Evolutionary conservation across 106 monocot genomes (phyloP).

Genomic region (Narthecium ossifragum): DNA sequence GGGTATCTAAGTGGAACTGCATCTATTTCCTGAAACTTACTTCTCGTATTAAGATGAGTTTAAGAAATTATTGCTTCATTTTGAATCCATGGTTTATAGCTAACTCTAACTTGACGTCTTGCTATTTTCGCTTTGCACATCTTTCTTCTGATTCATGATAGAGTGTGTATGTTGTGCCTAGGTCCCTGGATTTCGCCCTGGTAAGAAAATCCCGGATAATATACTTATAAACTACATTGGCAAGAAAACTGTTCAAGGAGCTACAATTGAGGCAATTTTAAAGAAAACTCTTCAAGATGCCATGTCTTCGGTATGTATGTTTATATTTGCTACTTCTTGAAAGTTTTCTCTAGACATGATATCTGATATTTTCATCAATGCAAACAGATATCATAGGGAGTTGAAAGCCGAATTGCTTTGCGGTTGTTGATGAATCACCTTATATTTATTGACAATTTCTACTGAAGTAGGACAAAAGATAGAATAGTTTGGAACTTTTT

Average conservation of each 20-base stretch:
- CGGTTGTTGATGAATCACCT: too few relatives aligned
- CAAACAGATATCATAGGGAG: too few relatives aligned
- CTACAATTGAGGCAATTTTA: slow-evolving; percentile 86
- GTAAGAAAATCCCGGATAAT: slow-evolving; percentile 86
- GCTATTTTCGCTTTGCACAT: not conserved
- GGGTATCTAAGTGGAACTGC: not conserved
- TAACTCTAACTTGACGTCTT: not conserved
- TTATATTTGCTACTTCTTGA: slow-evolving; percentile 1
- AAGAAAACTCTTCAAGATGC: slow-evolving; percentile 87
- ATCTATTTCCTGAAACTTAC: not conserved
- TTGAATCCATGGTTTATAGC: not conserved
- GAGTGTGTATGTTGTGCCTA: slow-evolving; percentile 13
- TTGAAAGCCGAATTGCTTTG: too few relatives aligned
- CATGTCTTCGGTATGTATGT: slow-evolving; percentile 53
- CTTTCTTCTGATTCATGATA: not conserved
- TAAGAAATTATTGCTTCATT: not conserved
- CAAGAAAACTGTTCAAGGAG: slow-evolving; percentile 45
- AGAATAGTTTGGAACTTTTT: too few relatives aligned
- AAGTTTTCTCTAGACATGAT: too few relatives aligned
- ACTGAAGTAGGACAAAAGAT: too few relatives aligned
- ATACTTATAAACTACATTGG: slow-evolving; percentile 77
- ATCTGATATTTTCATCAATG: too few relatives aligned
- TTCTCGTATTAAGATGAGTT: not conserved
- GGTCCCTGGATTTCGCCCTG: slow-evolving; percentile 98
- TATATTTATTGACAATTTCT: too few relatives aligned